phyloP scores from a whole-genome alignment of 345 rosid genomes.

The Camelina sativa region DNA sequence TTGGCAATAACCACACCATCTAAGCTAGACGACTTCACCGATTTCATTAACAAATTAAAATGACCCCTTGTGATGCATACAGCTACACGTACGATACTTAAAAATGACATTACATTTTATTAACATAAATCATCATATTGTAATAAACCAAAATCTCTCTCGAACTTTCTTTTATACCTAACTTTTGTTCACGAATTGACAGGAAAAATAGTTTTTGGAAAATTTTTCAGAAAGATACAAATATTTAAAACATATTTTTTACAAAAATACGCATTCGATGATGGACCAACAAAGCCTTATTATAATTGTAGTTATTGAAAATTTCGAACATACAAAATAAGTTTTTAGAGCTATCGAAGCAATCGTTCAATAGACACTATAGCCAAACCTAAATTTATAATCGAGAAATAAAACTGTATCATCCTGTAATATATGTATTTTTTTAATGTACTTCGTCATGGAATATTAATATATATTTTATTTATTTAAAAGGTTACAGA shows the following conservation, averaged over 20 bases:
- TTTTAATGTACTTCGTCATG: neutral
- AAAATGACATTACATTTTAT: conserved; percentile 14
- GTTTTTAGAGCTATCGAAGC: neutral
- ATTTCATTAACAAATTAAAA: neutral
- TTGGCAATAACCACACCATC: neutral
- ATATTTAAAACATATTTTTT: too few species aligned
- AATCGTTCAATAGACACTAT: neutral
- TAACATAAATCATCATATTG: conserved; percentile 3
- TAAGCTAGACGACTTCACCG: conserved; percentile 5
- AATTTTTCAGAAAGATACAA: neutral
- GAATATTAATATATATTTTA: neutral
- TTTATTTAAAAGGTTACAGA: neutral
- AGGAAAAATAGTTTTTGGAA: neutral
- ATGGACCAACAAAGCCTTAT: neutral
- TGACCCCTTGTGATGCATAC: conserved; percentile 10
- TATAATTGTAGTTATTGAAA: neutral
- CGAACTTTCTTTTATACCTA: conserved; percentile 11
- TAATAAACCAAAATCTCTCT: conserved; percentile 21
- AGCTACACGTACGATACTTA: conserved; percentile 14
- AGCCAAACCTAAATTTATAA: neutral
- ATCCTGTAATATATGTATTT: too few species aligned
- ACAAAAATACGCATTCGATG: neutral
- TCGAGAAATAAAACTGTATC: neutral
- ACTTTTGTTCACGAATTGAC: conserved; percentile 25
- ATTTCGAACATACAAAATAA: neutral